Percentiles rank a stretch among this genome's conserved stretches.
These are phyloP conservation scores for Musa balbisiana DNA, from an alignment of 202 grass and related monocot genomes.

Conservation along the genomic window DNA sequence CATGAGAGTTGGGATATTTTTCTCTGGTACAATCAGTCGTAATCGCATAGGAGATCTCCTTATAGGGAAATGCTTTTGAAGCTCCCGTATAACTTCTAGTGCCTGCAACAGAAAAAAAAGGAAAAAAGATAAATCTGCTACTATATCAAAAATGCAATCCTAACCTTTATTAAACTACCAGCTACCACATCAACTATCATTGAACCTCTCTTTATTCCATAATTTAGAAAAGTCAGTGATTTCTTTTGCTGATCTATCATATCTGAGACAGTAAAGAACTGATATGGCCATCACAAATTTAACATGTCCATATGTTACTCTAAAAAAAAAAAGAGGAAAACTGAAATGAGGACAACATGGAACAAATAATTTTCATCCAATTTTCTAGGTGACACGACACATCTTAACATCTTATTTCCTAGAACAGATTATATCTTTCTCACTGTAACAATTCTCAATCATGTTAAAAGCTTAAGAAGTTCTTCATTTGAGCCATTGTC, in stretches of 20 bases:
- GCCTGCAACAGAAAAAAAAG: conserved; percentile 30
- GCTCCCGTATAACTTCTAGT: conserved; percentile 75
- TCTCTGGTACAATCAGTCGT: conserved; percentile 57
- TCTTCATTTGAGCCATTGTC: no score
- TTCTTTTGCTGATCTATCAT: no score
- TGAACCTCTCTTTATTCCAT: no score
- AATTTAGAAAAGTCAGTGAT: no score
- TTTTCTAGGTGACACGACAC: background rate
- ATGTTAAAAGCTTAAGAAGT: no score
- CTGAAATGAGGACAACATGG: no score
- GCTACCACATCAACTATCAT: background rate
- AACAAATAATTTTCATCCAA: background rate
- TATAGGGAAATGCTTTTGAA: conserved; percentile 64
- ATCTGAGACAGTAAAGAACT: no score
- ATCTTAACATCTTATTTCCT: background rate
- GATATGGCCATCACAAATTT: no score
- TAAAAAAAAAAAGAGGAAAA: no score
- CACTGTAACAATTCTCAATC: no score
- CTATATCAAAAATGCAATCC: background rate
- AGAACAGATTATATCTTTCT: no score
- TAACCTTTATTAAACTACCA: background rate
- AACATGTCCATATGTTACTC: no score
- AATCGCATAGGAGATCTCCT: conserved; percentile 75
- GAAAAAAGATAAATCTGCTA: background rate
- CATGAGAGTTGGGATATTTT: conserved; percentile 48